phyloP scores from a whole-genome alignment of 805 yeast genomes.

The Cyberlindnera xishuangbannaensis region DNA sequence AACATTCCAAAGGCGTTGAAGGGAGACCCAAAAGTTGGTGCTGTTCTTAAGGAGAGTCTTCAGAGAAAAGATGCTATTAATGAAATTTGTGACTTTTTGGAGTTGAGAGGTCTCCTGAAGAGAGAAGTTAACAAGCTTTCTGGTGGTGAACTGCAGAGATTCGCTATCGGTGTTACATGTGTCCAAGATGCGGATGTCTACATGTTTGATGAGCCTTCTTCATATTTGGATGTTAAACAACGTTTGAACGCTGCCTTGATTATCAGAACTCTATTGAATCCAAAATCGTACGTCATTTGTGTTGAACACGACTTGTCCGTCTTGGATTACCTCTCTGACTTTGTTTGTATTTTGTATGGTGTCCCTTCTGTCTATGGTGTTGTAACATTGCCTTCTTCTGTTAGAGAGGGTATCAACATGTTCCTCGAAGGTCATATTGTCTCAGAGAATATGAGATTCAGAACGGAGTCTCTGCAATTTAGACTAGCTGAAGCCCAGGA shows the following conservation, averaged over 20 bases:
- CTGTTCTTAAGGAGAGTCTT: constrained; percentile 66
- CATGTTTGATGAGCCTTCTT: constrained; percentile 99
- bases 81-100: constrained; percentile 61
- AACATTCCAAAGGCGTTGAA: constrained; percentile 94
- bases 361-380: constrained; percentile 99
- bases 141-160: constrained; percentile 98
- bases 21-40: constrained; percentile 83
- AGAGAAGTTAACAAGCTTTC: constrained; percentile 89
- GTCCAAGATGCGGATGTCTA: constrained; percentile 92
- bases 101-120: constrained; percentile 65
- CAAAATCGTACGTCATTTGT: constrained; percentile 83
- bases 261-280: constrained; percentile 76
- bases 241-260: constrained; percentile 96
- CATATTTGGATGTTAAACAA: constrained; percentile 96
- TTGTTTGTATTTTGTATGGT: constrained; percentile 94
- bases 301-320: constrained; percentile 99
- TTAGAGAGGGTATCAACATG: constrained; percentile 98
- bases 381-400: constrained; percentile 92
- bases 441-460: constrained; percentile 93
- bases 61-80: constrained; percentile 67
- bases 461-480: constrained; percentile 93
- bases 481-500: constrained; percentile 89
- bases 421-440: constrained; percentile 98
- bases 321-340: constrained; percentile 93
- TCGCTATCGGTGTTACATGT: constrained; percentile 96